Base-by-base conservation (phyloP, 1,284 basidiomycete species). In the Phaffia rhodozyma region DNA sequence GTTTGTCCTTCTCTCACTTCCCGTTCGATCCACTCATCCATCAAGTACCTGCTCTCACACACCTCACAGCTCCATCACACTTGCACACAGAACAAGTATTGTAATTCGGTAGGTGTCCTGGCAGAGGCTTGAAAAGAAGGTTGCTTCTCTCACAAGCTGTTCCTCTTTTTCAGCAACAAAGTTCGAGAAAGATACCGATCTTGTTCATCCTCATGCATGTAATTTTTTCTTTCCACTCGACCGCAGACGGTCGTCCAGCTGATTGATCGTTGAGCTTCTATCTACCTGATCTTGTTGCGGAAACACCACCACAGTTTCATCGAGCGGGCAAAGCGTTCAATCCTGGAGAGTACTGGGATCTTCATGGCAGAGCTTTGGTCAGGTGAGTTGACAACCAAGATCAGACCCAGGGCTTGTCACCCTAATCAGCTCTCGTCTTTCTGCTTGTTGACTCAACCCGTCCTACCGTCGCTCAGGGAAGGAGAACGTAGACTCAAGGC, bases 291-390 rank as follows among this genome's bases (percentile, higher is more conserved):
- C n/a, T 3, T n/a, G 18, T 3, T 54, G 49, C 2, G 9, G 34
- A 13, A 13, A 6, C 23, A n/a, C 21, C 25, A 29, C 1, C 30
- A 21, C 34, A 65, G 63, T 66, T 58, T 53, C 87, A 90, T 71
- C 87, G 93, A 74, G 91, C 93, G 18, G 94, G 90, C 54, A 97
- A 97, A 77, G 81, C 87, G 52, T 97, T 91, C 83, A 96, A 97
- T 79, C 81, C 97, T 67, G 91, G 96, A 73, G 91, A 91, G 74
- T 80, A 84, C 62, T 96, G 92, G 80, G 88, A 85, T 72, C 87
- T 91, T 69, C 88, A 89, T 0, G 93, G 93, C 3, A 86, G 91
- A 76, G 83, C 87, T 16, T 91, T 90, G 71, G 82, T 89, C 58
- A 81, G 86, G 72, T 75, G 27, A 27, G 72, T 70, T 3, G 53